Evolutionary conservation across 176 grass and related monocot genomes (phyloP).

Genomic region (Eleusine indica): DNA sequence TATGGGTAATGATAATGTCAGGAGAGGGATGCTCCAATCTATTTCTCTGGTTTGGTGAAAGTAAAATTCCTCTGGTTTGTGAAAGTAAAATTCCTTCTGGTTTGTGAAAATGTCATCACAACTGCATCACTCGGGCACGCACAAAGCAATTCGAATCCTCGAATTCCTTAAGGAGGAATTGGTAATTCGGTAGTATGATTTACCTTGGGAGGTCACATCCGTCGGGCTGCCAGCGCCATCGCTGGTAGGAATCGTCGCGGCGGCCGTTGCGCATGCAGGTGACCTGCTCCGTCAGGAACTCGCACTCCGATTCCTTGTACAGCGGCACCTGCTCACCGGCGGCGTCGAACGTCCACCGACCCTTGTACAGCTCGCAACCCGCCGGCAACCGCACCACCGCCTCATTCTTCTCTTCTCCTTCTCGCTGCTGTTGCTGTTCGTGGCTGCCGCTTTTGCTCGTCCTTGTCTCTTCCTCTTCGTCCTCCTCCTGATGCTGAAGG

Average conservation of each 20-base stretch:
- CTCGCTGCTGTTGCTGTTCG: background rate
- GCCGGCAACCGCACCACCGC: slow-evolving; percentile 16
- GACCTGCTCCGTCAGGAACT: slow-evolving; percentile 96
- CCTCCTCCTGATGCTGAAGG: background rate
- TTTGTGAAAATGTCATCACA: too few species aligned
- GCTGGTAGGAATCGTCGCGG: slow-evolving; percentile 79
- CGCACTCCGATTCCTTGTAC: slow-evolving; percentile 81
- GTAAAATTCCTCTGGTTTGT: too few species aligned
- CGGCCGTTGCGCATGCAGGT: slow-evolving; percentile 98
- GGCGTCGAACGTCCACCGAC: slow-evolving; percentile 73
- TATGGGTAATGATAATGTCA: too few species aligned
- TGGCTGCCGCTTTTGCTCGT: background rate
- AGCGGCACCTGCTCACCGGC: slow-evolving; percentile 43
- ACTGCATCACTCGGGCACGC: too few species aligned
- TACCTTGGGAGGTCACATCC: slow-evolving; percentile 79
- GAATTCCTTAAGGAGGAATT: too few species aligned
- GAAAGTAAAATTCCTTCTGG: too few species aligned
- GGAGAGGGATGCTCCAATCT: too few species aligned
- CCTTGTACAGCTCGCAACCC: slow-evolving; percentile 68
- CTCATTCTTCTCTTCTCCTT: too few species aligned
- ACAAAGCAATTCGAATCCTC: too few species aligned
- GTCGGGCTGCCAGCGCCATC: slow-evolving; percentile 86
- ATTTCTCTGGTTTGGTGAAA: too few species aligned
- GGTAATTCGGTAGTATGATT: too few species aligned
- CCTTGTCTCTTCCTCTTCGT: too few species aligned